These are phyloP conservation scores for Ophiocordyceps camponoti-leonardi DNA, from an alignment of 2,329 filamentous ascomycete genomes.

Conservation along the genomic window DNA sequence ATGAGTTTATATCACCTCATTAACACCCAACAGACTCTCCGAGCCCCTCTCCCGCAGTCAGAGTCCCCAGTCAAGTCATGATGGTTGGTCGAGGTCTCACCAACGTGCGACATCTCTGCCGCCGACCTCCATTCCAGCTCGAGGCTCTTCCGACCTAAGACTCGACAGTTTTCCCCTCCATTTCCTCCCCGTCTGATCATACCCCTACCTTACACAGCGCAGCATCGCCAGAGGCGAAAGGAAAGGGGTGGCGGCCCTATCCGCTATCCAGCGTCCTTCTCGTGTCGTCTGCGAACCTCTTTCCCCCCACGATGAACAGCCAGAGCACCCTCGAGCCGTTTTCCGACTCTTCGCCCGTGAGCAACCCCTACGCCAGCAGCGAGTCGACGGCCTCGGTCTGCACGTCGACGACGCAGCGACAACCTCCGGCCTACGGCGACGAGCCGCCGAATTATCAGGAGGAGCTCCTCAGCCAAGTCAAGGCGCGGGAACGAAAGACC, in stretches of 20 bases:
- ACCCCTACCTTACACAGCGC: too few species aligned
- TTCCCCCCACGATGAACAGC: constrained; percentile 4
- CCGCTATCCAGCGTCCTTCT: background rate
- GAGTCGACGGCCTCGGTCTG: constrained; percentile 4
- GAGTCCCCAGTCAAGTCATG: background rate
- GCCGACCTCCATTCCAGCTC: background rate
- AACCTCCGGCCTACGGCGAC: constrained; percentile 6
- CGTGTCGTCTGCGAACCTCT: too few species aligned
- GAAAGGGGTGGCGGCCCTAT: background rate
- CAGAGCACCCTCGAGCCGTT: constrained; percentile 2
- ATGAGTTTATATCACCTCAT: too few species aligned
- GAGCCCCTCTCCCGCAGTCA: too few species aligned
- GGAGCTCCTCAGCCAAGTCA: constrained; percentile 1
- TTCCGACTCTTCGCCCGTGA: constrained; percentile 1
- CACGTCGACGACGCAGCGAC: constrained; percentile 3
- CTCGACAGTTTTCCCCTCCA: background rate
- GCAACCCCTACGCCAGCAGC: constrained; percentile 1
- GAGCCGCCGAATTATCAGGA: constrained; percentile 6
- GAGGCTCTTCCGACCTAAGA: background rate
- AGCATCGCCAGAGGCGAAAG: background rate
- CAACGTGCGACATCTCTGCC: background rate
- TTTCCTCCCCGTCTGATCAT: background rate
- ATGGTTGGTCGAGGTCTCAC: background rate
- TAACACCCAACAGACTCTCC: too few species aligned
- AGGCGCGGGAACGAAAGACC: constrained; percentile 4